A percentile compares a stretch with the other conserved stretches of the same genome.
Evolutionary conservation across 1,139 yeast genomes (phyloP).

Genomic region (Zhuliangozyma parablackwelliae): DNA sequence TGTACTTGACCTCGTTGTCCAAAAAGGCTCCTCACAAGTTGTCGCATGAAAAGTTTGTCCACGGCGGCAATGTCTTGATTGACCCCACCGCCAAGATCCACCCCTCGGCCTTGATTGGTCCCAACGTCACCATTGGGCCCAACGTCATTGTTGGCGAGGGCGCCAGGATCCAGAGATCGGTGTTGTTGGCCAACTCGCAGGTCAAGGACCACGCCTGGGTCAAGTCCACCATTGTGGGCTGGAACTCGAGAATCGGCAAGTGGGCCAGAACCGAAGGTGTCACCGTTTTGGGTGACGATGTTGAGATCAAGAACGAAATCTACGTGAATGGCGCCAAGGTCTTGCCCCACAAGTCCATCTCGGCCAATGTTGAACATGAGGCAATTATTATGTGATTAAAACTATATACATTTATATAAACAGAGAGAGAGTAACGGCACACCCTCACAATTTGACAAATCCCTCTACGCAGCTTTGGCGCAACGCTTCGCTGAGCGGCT

Average conservation of each 20-base stretch:
- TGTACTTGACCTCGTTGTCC: constrained; percentile 82
- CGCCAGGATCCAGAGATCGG: constrained; percentile 96
- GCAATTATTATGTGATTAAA: constrained; percentile 82
- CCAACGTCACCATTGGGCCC: constrained; percentile 97
- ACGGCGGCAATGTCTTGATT: constrained; percentile 90
- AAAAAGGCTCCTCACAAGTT: constrained; percentile 74
- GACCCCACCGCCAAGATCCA: constrained; percentile 95
- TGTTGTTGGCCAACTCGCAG: constrained; percentile 82
- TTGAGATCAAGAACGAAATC: constrained; percentile 95
- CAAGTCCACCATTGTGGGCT: constrained; percentile 96
- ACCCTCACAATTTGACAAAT: constrained; percentile 3
- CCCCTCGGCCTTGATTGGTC: constrained; percentile 94
- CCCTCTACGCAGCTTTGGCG: constrained; percentile 27
- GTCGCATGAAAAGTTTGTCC: constrained; percentile 64
- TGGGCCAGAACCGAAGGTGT: constrained; percentile 99
- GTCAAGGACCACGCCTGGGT: constrained; percentile 98
- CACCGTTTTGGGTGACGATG: constrained; percentile 98
- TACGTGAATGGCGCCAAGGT: constrained; percentile 99
- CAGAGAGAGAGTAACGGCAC: too few relatives aligned
- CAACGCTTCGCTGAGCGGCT: constrained; percentile 51
- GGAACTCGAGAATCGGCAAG: constrained; percentile 97
- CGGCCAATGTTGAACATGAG: constrained; percentile 94
- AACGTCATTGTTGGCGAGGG: constrained; percentile 96
- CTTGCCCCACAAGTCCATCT: constrained; percentile 96
- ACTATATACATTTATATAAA: too few relatives aligned